Percentiles rank a stretch among this genome's conserved stretches.
Evolutionary conservation across 2,329 filamentous ascomycete genomes (phyloP).

Genomic region (Trichoderma atroviride): DNA sequence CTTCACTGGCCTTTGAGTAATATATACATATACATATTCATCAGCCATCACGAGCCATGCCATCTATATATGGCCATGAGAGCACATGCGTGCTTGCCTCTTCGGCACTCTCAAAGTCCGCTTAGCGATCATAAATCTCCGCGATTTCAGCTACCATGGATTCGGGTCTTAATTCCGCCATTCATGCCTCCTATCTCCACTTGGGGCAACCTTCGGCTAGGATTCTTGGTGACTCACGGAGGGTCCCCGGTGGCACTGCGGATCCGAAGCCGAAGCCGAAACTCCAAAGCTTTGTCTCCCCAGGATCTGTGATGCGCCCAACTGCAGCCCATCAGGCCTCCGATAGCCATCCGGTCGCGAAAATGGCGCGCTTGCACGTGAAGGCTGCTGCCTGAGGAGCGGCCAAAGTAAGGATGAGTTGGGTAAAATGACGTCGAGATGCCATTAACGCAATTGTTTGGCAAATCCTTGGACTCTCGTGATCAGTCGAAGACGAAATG

Average conservation of each 20-base stretch:
- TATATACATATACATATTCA: neutral
- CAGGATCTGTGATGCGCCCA: neutral
- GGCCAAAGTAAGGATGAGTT: neutral
- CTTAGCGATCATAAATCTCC: neutral
- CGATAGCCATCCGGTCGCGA: constrained; percentile 4
- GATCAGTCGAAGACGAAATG: neutral
- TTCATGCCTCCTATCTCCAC: constrained; percentile 3
- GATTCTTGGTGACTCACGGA: constrained; percentile 12
- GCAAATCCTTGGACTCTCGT: neutral
- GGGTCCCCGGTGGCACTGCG: constrained; percentile 11
- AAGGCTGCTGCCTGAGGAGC: neutral
- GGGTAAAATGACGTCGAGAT: neutral
- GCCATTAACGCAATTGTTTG: neutral
- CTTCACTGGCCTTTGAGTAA: neutral
- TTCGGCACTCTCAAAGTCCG: neutral
- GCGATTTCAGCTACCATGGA: neutral
- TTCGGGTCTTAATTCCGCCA: neutral
- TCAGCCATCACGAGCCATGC: neutral
- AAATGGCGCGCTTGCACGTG: constrained; percentile 11
- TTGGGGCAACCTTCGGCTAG: neutral
- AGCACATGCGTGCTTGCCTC: neutral
- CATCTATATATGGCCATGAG: neutral
- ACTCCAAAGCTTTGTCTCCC: neutral
- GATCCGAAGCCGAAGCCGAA: constrained; percentile 4
- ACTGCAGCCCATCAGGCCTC: neutral